Evolutionary conservation across 2,329 filamentous ascomycete species (phyloP).

Genomic region (Biscogniauxia mediterranea): DNA sequence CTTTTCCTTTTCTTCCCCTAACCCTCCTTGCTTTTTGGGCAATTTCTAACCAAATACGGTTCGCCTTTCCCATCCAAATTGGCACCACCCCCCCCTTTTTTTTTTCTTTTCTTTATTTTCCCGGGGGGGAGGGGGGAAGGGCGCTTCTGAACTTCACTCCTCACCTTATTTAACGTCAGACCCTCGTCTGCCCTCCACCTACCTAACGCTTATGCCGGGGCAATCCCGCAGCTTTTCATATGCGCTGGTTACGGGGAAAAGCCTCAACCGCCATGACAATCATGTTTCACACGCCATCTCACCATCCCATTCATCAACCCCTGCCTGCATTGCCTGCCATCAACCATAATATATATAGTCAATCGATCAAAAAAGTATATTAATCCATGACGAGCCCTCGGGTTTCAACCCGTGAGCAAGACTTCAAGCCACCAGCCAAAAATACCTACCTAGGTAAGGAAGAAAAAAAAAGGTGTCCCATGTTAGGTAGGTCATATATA

Average conservation of each 20-base stretch:
- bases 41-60: neutral
- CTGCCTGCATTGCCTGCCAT: neutral
- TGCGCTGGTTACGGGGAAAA: neutral
- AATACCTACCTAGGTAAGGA: too few species aligned
- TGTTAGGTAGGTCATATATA: too few species aligned
- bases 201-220: conserved; percentile 1
- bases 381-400: neutral
- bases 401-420: neutral
- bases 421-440: neutral
- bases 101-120: conserved; percentile 13
- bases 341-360: neutral
- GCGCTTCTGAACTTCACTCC: conserved; percentile 16
- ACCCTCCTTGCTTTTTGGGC: neutral
- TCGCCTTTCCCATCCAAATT: conserved; percentile 9
- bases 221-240: neutral
- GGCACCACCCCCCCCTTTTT: too few species aligned
- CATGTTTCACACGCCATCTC: neutral
- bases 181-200: conserved; percentile 14
- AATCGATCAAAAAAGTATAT: neutral
- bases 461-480: too few species aligned
- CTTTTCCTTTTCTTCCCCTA: conserved; percentile 13
- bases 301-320: neutral
- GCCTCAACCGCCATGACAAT: neutral
- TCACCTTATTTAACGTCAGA: neutral
- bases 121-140: conserved; percentile 2